phyloP scores from a whole-genome alignment of 768 basidiomycete genomes.

The Suillus paluster region DNA sequence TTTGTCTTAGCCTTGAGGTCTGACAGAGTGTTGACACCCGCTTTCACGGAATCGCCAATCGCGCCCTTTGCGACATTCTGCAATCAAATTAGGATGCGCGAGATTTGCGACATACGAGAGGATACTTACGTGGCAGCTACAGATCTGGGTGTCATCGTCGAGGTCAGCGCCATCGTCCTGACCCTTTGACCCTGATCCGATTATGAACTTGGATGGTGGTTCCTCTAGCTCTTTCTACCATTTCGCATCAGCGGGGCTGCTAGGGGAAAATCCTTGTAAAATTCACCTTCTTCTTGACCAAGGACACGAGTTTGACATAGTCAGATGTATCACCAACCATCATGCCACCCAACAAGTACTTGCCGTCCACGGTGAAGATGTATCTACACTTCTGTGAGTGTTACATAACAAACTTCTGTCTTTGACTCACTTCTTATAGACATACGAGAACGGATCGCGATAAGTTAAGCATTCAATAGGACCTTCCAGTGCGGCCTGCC shows the following conservation, averaged over 20 bases:
- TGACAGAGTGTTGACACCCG: constrained; percentile 51
- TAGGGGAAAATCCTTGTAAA: background rate
- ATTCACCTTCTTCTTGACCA: constrained; percentile 69
- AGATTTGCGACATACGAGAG: background rate
- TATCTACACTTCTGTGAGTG: constrained; percentile 40
- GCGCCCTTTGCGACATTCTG: constrained; percentile 68
- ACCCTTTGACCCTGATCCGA: constrained; percentile 53
- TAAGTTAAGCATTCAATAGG: constrained; percentile 67
- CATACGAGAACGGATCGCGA: constrained; percentile 69
- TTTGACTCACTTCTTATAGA: constrained; percentile 63
- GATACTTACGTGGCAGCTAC: constrained; percentile 61
- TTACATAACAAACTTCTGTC: background rate
- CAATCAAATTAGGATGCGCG: background rate
- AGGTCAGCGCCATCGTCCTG: constrained; percentile 67
- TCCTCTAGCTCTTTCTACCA: constrained; percentile 64
- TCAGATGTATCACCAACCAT: constrained; percentile 78
- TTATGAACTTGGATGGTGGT: constrained; percentile 68
- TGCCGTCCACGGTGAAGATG: constrained; percentile 72
- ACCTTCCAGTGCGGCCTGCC: constrained; percentile 33
- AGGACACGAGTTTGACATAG: constrained; percentile 69
- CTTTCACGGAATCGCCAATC: constrained; percentile 53
- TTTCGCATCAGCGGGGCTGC: background rate
- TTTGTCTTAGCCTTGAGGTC: constrained; percentile 71
- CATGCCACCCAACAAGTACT: constrained; percentile 75
- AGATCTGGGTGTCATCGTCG: constrained; percentile 74